phyloP scores from a whole-genome alignment of 805 yeast genomes.

The Ogataea ganodermae region DNA sequence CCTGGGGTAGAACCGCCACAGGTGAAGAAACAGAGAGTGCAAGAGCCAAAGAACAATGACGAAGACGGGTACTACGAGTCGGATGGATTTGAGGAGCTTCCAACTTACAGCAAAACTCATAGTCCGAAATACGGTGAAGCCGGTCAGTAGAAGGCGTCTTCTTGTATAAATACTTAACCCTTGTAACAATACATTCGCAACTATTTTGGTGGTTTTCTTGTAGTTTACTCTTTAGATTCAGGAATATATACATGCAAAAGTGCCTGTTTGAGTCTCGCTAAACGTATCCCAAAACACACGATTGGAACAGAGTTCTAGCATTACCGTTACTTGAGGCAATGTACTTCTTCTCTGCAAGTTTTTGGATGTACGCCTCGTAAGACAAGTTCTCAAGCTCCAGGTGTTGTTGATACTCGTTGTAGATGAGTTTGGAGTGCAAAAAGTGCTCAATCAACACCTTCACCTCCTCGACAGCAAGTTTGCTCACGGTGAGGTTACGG shows the following conservation, averaged over 20 bases:
- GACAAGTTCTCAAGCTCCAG: slow-evolving; percentile 19
- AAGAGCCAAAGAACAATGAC: slow-evolving; percentile 1
- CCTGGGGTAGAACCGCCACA: slow-evolving; percentile 7
- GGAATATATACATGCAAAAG: slow-evolving; percentile 14
- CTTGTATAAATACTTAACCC: slow-evolving; percentile 1
- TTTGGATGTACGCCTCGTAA: slow-evolving; percentile 30
- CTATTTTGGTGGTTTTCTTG: background rate
- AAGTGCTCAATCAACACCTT: slow-evolving; percentile 43
- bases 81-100: slow-evolving; percentile 41
- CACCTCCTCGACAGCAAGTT: slow-evolving; percentile 48
- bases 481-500: slow-evolving; percentile 40
- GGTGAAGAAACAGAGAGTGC: slow-evolving; percentile 9
- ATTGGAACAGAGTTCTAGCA: slow-evolving; percentile 51
- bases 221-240: background rate
- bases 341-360: slow-evolving; percentile 49
- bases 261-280: slow-evolving; percentile 12
- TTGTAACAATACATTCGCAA: slow-evolving; percentile 13
- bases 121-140: slow-evolving; percentile 34
- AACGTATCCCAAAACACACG: slow-evolving; percentile 39
- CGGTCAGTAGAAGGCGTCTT: slow-evolving; percentile 8
- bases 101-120: slow-evolving; percentile 28
- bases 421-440: slow-evolving; percentile 41
- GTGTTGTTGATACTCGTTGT: slow-evolving; percentile 37
- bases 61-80: slow-evolving; percentile 34
- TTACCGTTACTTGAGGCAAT: slow-evolving; percentile 67